These are phyloP conservation scores for Brassica balearica DNA, from an alignment of 441 rosid species.

Conservation along the genomic window DNA sequence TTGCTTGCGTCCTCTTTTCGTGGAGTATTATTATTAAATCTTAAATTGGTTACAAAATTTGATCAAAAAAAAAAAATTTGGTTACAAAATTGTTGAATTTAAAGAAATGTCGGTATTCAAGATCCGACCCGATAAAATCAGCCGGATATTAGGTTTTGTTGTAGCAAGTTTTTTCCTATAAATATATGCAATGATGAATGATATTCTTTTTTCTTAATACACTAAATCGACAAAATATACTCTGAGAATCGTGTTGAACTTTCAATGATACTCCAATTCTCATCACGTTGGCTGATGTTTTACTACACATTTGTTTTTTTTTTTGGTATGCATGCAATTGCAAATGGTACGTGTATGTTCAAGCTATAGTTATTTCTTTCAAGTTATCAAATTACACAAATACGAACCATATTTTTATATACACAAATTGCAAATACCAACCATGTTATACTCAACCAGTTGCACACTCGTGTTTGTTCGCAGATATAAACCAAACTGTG, in stretches of 20 bases:
- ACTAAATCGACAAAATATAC: background rate
- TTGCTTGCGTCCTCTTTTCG: conserved; percentile 11
- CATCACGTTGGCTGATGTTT: background rate
- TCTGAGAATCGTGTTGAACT: background rate
- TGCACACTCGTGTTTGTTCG: background rate
- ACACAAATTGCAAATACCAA: background rate
- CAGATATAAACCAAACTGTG: background rate
- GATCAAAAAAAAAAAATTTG: no score
- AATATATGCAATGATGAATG: background rate
- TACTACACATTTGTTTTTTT: background rate
- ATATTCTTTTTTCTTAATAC: background rate
- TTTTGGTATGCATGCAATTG: background rate
- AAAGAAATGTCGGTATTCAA: background rate
- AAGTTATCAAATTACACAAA: background rate
- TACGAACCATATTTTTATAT: background rate
- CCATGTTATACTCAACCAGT: background rate
- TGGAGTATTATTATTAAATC: background rate
- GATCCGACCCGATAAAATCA: conserved; percentile 13
- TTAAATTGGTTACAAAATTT: background rate
- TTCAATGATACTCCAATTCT: background rate
- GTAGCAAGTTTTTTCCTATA: conserved; percentile 13
- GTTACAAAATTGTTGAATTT: background rate
- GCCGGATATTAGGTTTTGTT: conserved; percentile 1
- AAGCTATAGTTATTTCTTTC: background rate
- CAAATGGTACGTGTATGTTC: background rate